Evolutionary conservation across 306 rosid genomes (phyloP).

Genomic region (Lathyrus oleraceus): DNA sequence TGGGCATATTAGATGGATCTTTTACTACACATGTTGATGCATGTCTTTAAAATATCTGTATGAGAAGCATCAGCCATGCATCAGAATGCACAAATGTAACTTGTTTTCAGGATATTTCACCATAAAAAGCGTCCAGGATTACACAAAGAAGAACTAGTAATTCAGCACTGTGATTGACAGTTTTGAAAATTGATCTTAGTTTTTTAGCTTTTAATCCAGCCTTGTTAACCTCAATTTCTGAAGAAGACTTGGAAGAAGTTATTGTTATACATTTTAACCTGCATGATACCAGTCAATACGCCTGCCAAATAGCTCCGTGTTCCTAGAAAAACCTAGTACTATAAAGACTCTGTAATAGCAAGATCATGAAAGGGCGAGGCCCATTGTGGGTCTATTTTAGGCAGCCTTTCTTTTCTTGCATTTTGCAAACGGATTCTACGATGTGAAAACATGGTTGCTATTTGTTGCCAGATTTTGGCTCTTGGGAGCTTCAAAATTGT

Average conservation of each 20-base stretch:
- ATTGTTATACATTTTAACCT: neutral
- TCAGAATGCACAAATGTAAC: neutral
- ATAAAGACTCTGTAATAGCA: neutral
- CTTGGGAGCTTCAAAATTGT: neutral
- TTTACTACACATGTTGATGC: no score
- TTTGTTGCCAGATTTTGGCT: conserved; percentile 23
- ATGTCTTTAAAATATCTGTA: no score
- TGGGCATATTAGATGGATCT: no score
- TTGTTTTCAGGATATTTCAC: neutral
- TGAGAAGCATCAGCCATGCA: neutral
- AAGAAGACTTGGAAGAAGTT: neutral
- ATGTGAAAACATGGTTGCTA: neutral
- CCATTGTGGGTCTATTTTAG: neutral
- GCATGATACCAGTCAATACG: neutral
- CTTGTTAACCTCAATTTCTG: neutral
- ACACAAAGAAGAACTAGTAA: conserved; percentile 1
- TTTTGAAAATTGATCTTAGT: conserved; percentile 13
- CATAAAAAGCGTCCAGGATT: neutral
- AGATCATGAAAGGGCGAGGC: neutral
- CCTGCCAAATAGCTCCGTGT: neutral
- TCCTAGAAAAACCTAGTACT: neutral
- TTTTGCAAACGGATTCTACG: neutral
- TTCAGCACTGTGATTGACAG: neutral
- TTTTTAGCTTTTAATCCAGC: neutral
- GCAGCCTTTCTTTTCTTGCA: neutral